phyloP scores from a whole-genome alignment of 148 eudicot species.

The Camellia sinensis region DNA sequence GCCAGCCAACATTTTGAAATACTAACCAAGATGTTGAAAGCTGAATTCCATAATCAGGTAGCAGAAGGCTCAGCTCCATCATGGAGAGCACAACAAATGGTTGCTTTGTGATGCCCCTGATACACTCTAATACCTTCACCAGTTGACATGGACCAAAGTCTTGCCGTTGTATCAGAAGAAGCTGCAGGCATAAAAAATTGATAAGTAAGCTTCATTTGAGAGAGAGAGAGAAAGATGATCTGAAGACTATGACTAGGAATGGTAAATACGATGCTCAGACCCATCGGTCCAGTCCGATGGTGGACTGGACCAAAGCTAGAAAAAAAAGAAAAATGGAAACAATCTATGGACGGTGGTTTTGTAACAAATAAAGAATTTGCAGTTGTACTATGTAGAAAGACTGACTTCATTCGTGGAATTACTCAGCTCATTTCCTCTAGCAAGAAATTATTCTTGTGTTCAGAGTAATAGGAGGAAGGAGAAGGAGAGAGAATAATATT shows the following conservation, averaged over 20 bases:
- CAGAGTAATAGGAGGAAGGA: not conserved
- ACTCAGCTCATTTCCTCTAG: not conserved
- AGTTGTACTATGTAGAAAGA: not conserved
- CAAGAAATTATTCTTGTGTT: not conserved
- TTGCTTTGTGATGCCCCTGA: constrained; percentile 96
- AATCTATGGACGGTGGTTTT: not conserved
- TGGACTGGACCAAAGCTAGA: no score
- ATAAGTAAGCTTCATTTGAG: no score
- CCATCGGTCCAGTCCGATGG: no score
- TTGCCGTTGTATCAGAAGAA: constrained; percentile 87
- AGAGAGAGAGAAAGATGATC: no score
- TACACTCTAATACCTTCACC: constrained; percentile 77
- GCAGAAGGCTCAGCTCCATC: constrained; percentile 83
- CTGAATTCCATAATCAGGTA: constrained; percentile 22
- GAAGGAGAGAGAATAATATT: not conserved
- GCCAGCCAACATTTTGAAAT: not conserved
- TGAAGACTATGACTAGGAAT: no score
- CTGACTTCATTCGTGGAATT: not conserved
- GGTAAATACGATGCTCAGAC: no score
- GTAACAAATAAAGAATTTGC: not conserved
- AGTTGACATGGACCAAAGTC: constrained; percentile 72
- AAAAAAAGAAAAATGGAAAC: not conserved
- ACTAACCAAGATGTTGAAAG: constrained; percentile 6
- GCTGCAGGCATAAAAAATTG: constrained; percentile 41
- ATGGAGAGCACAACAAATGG: constrained; percentile 89